Base-by-base conservation (phyloP, 306 rosid species). In the Erythrophleum fordii region DNA sequence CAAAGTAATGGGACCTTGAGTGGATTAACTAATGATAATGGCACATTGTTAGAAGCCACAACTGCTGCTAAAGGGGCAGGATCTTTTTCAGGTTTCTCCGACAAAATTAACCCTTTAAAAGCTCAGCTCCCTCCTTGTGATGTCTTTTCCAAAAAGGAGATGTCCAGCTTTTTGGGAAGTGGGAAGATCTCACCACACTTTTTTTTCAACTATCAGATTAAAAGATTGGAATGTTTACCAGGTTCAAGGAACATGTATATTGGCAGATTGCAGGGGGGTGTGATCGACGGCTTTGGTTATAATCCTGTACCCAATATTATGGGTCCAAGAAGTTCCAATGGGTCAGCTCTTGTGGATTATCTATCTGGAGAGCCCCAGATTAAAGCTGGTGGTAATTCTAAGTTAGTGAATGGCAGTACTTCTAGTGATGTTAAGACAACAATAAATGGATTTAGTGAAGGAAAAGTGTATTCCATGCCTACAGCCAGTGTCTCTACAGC, bases 111-210 rank as follows among this genome's bases (percentile, higher is more conserved):
- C 82, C 99, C 99, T 76, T 72, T 93, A 69, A 86, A 86, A 75
- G 88, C 97, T 70, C 99, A 95, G 86, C 69, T 93, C 85, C 99
- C 99, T 83, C 92, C 97, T 23, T 34, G 84, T 72, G 85, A 92
- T 88, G 49, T 89, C 75, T 93, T 95, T 82, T 93, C 93, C 20
- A 93, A 83, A 85, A 87, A 80, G 64, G 91, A 88, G 80, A 93
- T 93, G 94, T 88, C 97, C 68, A 76, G 73, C 44, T 95, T 95
- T 85, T 82, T 92, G 17, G 68, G 79, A 72, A 89, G 84, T 62
- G 86, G 86, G 80, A 90, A 81, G 82, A 80, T 91, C 70, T 77
- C 97, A 23, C 93, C 94, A 16, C 88, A 87, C 11, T 80, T 82
- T 64, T 91, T 81, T 85, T 76, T 80, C 69, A 82, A 83, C 73